Conservation (phyloP, 306 rosid genomes). For the Urtica urens region DNA sequence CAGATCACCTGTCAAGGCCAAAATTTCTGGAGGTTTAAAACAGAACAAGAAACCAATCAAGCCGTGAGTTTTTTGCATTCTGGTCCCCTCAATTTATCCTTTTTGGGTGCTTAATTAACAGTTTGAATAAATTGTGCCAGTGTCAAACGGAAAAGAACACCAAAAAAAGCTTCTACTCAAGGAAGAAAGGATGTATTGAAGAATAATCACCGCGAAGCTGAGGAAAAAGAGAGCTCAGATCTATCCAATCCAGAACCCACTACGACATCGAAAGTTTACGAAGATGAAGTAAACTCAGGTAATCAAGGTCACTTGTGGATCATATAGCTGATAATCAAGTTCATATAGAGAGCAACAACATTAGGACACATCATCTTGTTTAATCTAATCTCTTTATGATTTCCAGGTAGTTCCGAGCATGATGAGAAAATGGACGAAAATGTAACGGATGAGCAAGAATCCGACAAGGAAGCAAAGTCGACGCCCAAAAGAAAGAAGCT, state of each 20-base stretch:
- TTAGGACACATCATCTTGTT: not conserved
- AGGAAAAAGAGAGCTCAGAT: constrained; percentile 50
- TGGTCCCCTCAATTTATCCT: constrained; percentile 10
- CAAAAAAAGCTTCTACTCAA: constrained; percentile 35
- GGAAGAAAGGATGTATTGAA: constrained; percentile 28
- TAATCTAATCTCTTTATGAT: not conserved
- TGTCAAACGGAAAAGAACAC: constrained; percentile 48
- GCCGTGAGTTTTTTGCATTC: constrained; percentile 36
- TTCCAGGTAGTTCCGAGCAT: constrained; percentile 49
- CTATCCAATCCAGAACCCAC: constrained; percentile 39
- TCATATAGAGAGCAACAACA: not conserved
- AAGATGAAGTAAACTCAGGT: constrained; percentile 57
- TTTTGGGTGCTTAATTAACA: constrained; percentile 7
- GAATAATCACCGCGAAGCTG: constrained; percentile 32
- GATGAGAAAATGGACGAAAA: constrained; percentile 30
- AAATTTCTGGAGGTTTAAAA: constrained; percentile 24
- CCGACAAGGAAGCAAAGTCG: constrained; percentile 37
- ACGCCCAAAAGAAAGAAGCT: constrained; percentile 32
- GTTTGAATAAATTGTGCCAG: constrained; percentile 24
- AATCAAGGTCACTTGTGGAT: constrained; percentile 11
- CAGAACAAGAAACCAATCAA: constrained; percentile 33
- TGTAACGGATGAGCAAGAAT: constrained; percentile 28
- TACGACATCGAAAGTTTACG: constrained; percentile 31
- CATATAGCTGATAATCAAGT: no score
- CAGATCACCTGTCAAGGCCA: constrained; percentile 50